phyloP scores from a whole-genome alignment of 495 filamentous ascomycete species.

The Lentithecium fluviatile region DNA sequence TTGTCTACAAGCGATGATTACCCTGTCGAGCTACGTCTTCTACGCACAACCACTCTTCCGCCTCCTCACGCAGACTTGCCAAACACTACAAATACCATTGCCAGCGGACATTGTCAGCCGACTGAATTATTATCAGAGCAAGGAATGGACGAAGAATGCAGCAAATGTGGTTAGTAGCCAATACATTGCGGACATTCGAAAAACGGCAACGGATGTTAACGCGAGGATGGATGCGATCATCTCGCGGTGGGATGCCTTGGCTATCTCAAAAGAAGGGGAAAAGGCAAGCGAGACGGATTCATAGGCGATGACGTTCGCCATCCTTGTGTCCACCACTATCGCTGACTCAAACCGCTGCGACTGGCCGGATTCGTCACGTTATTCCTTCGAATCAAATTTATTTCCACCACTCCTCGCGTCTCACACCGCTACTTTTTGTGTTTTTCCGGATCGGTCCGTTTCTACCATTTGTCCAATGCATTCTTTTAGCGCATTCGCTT shows the following conservation, averaged over 20 bases:
- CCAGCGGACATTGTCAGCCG: conserved; percentile 4
- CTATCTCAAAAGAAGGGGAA: background rate
- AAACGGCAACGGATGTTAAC: background rate
- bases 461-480: no score
- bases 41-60: conserved; percentile 27
- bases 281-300: background rate
- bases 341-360: no score
- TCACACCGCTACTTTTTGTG: no score
- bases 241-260: conserved; percentile 14
- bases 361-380: no score
- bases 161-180: conserved; percentile 17
- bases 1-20: conserved; percentile 16
- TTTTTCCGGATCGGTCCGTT: no score
- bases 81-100: conserved; percentile 7
- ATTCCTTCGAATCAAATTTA: no score
- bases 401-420: no score
- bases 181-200: conserved; percentile 19
- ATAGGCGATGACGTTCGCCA: background rate
- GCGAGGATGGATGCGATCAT: conserved; percentile 23
- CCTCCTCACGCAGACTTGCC: conserved; percentile 21
- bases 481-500: no score
- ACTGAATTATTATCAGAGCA: conserved; percentile 12
- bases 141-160: conserved; percentile 27
- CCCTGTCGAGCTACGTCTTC: conserved; percentile 17
- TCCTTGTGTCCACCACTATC: no score